Evolutionary conservation across 2,329 filamentous ascomycete genomes (phyloP), one percentile per base, ranked within the genome.

Genomic region (Thelonectria rubi): DNA sequence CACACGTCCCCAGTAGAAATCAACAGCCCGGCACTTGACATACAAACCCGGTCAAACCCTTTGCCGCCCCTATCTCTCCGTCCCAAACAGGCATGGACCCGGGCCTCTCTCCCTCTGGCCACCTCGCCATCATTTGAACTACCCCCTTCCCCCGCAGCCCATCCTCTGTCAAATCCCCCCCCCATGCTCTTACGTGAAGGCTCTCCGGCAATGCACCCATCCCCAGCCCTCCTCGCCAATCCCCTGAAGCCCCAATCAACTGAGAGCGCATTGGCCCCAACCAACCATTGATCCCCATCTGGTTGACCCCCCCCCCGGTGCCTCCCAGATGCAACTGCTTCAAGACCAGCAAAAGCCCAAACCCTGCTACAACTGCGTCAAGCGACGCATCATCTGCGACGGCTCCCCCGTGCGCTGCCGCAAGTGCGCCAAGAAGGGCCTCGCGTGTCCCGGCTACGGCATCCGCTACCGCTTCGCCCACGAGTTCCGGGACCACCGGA

Each of bases 351-450:
- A n/a, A 20, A 50, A 55, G 21, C 39, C 56, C 7, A 60, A 63
- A 40, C 42, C 56, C 21, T 64, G 62, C 47, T 64, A 58, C 62
- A 58, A 64, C 55, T 62, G 62, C 42, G 55, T 61, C 51, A 58
- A 62, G 59, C 54, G 62, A 20, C 58, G 54, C 49, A 61, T 60
- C 45, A 47, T 49, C 47, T 63, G 58, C 61, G 61, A 63, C 57
- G 52, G 39, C 48, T 57, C 61, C 26, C 57, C 52, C 46, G 55
- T 42, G n/a, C 49, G 48, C 34, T 62, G 58, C 26, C 51, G 51
- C 32, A 63, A 63, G 56, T 60, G 60, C 46, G 30, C 24, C 26
- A 62, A 62, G 39, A 62, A 62, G 47, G 60, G 60, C 14, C 55
- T 62, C 24, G 32, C 21, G 3, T 62, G 60, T 15, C 60, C 60